These are phyloP conservation scores for Gaeumannomyces tritici DNA, from an alignment of 2,329 filamentous ascomycete genomes.

Conservation along the genomic window DNA sequence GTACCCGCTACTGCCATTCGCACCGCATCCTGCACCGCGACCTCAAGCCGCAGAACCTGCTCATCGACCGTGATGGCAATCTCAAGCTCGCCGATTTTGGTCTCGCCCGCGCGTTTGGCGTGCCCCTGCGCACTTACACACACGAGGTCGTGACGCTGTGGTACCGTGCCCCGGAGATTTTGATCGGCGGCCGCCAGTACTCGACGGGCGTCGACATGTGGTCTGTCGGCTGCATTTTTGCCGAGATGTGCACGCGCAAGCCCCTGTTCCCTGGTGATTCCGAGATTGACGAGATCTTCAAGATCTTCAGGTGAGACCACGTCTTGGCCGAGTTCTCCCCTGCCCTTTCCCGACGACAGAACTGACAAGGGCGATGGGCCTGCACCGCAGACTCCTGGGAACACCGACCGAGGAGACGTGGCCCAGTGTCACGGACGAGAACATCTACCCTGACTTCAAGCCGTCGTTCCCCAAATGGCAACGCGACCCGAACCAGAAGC, in stretches of 20 bases:
- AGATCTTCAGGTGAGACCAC: conserved; percentile 67
- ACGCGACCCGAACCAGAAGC: conserved; percentile 51
- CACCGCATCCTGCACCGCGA: conserved; percentile 78
- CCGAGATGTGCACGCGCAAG: conserved; percentile 87
- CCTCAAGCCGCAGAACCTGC: conserved; percentile 76
- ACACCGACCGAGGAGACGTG: conserved; percentile 71
- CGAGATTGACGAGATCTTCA: conserved; percentile 91
- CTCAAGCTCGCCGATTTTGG: conserved; percentile 82
- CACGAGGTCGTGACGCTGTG: conserved; percentile 88
- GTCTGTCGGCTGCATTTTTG: conserved; percentile 85
- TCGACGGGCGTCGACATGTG: conserved; percentile 93
- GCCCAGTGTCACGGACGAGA: conserved; percentile 61
- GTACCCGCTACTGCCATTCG: conserved; percentile 75
- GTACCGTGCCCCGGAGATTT: conserved; percentile 81
- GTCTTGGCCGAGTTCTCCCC: background rate
- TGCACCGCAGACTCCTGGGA: conserved; percentile 52
- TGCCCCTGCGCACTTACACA: conserved; percentile 79
- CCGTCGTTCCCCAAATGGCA: conserved; percentile 80
- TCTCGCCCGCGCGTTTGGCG: conserved; percentile 79
- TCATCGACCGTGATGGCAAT: conserved; percentile 79
- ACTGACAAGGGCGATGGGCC: background rate
- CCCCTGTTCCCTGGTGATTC: conserved; percentile 83
- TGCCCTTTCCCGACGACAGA: background rate
- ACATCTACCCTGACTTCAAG: conserved; percentile 81
- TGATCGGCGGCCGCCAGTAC: conserved; percentile 80